phyloP scores from a whole-genome alignment of 1,284 basidiomycete species.

The Neolentinus lepideus region DNA sequence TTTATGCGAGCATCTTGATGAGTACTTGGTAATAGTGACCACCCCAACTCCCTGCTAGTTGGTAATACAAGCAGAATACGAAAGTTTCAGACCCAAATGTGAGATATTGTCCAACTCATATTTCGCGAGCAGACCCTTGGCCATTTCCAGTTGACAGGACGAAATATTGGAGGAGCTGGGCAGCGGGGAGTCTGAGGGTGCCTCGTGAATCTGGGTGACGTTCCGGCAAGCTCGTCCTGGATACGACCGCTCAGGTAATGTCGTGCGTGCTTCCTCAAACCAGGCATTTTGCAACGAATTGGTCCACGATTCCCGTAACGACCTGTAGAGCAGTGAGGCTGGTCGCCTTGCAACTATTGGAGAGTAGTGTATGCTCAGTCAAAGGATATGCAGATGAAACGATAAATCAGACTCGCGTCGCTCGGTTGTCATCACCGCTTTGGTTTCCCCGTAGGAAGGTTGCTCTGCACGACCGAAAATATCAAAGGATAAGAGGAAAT shows the following conservation, averaged over 20 bases:
- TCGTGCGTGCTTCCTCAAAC: slow-evolving; percentile 94
- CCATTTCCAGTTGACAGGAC: slow-evolving; percentile 63
- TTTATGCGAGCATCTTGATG: slow-evolving; percentile 5
- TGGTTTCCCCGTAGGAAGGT: slow-evolving; percentile 88
- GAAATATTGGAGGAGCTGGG: slow-evolving; percentile 91
- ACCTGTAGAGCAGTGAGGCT: neutral
- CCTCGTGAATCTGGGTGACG: slow-evolving; percentile 92
- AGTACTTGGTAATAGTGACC: neutral
- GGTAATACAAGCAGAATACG: slow-evolving; percentile 94
- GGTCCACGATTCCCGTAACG: neutral
- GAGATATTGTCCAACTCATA: slow-evolving; percentile 91
- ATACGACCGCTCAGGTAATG: slow-evolving; percentile 93
- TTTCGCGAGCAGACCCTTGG: slow-evolving; percentile 77
- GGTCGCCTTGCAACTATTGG: slow-evolving; percentile 21
- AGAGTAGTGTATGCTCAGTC: slow-evolving; percentile 8
- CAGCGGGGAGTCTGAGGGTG: slow-evolving; percentile 86
- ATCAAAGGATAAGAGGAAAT: slow-evolving; percentile 87
- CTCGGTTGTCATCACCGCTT: slow-evolving; percentile 93
- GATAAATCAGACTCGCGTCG: slow-evolving; percentile 53
- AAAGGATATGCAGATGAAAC: neutral
- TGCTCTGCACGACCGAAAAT: slow-evolving; percentile 90
- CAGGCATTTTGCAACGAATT: slow-evolving; percentile 64
- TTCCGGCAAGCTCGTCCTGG: slow-evolving; percentile 90
- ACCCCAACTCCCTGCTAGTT: slow-evolving; percentile 64
- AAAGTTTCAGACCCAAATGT: slow-evolving; percentile 76